Percentiles rank a stretch among this genome's conserved stretches.
Conservation (phyloP, 164 flowering plant species). For the Stephania yunnanensis region DNA sequence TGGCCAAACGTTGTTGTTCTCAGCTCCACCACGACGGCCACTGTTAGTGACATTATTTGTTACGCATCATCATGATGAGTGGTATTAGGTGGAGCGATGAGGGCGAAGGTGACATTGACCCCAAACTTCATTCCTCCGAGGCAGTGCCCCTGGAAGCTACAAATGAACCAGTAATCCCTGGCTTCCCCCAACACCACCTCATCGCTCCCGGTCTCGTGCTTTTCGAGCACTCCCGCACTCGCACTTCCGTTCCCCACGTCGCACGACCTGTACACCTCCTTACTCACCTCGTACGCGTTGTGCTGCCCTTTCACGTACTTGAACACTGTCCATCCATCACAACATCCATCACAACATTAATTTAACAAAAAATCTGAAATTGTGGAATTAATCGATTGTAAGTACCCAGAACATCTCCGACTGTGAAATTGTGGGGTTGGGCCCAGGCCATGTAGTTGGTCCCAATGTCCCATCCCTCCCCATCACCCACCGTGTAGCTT, state of each 20-base stretch:
- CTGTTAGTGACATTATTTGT: background rate
- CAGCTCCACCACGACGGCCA: background rate
- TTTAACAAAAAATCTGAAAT: no score
- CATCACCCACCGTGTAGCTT: constrained; percentile 27
- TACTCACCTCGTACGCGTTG: constrained; percentile 33
- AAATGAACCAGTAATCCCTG: constrained; percentile 48
- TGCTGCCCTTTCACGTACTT: constrained; percentile 36
- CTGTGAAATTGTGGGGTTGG: constrained; percentile 30
- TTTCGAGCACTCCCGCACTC: constrained; percentile 28
- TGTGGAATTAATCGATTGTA: no score
- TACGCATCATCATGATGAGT: background rate
- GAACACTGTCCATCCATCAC: constrained; percentile 30
- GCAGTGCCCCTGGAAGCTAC: constrained; percentile 40
- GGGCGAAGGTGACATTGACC: constrained; percentile 20
- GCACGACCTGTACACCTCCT: constrained; percentile 36
- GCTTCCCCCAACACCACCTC: constrained; percentile 26
- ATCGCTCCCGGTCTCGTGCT: constrained; percentile 39
- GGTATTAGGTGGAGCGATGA: background rate
- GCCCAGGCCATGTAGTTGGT: constrained; percentile 32
- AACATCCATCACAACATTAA: no score
- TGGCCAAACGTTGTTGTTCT: background rate
- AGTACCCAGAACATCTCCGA: constrained; percentile 42
- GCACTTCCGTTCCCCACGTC: constrained; percentile 29
- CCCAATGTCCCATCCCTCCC: constrained; percentile 25
- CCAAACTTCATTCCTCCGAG: constrained; percentile 50